Conservation (phyloP, 805 yeast genomes). For the Danielia reshetovae region DNA sequence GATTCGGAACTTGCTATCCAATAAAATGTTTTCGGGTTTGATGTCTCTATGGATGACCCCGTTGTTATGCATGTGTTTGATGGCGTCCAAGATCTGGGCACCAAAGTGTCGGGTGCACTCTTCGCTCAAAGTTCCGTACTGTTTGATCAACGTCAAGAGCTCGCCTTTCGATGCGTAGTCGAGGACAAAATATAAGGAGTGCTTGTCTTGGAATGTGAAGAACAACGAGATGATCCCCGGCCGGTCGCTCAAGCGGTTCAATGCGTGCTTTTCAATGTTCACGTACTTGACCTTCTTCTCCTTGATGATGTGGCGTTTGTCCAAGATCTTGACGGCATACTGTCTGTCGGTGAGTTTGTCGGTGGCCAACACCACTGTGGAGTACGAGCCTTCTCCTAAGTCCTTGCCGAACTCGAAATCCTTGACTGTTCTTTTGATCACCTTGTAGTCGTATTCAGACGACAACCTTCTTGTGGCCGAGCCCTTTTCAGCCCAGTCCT, state of each 20-base stretch:
- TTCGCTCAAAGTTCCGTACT: slow-evolving; percentile 67
- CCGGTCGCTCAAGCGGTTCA: slow-evolving; percentile 60
- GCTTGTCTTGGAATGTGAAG: slow-evolving; percentile 77
- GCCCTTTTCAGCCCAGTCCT: slow-evolving; percentile 33
- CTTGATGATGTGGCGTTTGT: slow-evolving; percentile 71
- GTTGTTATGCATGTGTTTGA: slow-evolving; percentile 64
- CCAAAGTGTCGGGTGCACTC: slow-evolving; percentile 63
- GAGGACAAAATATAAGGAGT: slow-evolving; percentile 66
- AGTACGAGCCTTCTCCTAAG: slow-evolving; percentile 45
- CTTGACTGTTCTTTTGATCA: slow-evolving; percentile 34
- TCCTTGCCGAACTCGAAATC: slow-evolving; percentile 40
- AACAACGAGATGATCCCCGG: slow-evolving; percentile 64
- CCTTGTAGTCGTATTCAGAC: slow-evolving; percentile 15
- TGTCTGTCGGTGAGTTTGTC: slow-evolving; percentile 49
- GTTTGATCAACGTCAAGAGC: slow-evolving; percentile 60
- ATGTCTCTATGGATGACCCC: slow-evolving; percentile 81
- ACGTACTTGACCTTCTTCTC: slow-evolving; percentile 85
- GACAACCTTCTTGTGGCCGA: slow-evolving; percentile 22
- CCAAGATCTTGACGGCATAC: slow-evolving; percentile 75
- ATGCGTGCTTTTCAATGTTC: slow-evolving; percentile 75
- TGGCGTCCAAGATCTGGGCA: slow-evolving; percentile 72
- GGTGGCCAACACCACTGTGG: slow-evolving; percentile 43
- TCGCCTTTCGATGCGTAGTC: slow-evolving; percentile 84
- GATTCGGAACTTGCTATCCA: slow-evolving; percentile 57
- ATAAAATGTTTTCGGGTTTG: slow-evolving; percentile 76